Evolutionary conservation across 352 stramenopile species (phyloP), one percentile per base, ranked within the genome.

Genomic region (Saprolegnia diclina): DNA sequence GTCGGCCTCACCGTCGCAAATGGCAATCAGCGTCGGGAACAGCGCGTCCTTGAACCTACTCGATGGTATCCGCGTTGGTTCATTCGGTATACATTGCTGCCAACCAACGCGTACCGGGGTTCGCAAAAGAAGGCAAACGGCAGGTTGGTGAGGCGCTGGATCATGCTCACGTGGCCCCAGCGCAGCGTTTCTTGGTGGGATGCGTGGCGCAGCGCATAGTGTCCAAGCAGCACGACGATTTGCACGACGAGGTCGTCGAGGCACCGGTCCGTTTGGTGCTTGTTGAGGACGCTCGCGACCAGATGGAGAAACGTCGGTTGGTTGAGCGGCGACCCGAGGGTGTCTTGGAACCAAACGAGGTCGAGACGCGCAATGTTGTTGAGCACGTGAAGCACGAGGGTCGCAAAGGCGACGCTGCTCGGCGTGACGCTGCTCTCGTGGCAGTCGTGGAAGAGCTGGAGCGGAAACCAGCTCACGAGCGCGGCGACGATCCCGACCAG

Each of bases 311-410:
- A 69, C 10, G 42, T 40, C 21, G 42, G 63, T 13, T 69, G 63
- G 45, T 69, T 38, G 6, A 38, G 16, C 35, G 45, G 21, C 14
- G 63, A 62, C 37, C 63, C 63, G 10, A 69, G 16, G 6, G 46
- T 42, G 21, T 44, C 29, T 69, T 69, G 63, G 29, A 69, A 69
- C 63, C 63, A 69, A 7, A 38, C 26, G 19, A 69, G 19, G 21
- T 69, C 63, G 19, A 69, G 37, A 19, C 24, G 38, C 26, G 63
- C 63, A 24, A 69, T 69, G 63, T 69, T 69, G 63, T 57, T 69
- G 22, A 69, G 32, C n/a, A 32, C 63, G 7, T 40, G 44, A 1
- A 69, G 35, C 4, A 69, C 44, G 37, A 69, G 26, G 5, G n/a
- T 29, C n/a, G 42, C 54, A 10, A 69, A 52, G 11, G 46, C 16